Percentiles rank a stretch among this genome's conserved stretches.
These are phyloP conservation scores for Fragaria nilgerrensis DNA, from an alignment of 306 rosid species.

Conservation along the genomic window DNA sequence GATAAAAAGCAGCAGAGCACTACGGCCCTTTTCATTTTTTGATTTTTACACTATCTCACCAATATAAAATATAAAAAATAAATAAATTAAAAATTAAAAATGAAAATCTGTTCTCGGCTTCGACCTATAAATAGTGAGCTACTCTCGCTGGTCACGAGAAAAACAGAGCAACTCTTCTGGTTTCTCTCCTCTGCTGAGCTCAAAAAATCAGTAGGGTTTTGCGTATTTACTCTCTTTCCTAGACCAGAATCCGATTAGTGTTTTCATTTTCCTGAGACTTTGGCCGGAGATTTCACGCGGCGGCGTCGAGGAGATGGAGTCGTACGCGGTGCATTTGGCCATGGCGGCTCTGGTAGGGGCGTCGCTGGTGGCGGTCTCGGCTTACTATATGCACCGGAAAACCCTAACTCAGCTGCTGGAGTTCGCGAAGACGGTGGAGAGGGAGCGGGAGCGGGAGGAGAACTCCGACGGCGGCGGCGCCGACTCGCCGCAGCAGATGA, in stretches of 20 bases:
- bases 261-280: not conserved
- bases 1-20: slow-evolving; percentile 32
- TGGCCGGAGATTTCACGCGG: not conserved
- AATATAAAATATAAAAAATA: not conserved
- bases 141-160: slow-evolving; percentile 15
- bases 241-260: not conserved
- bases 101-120: slow-evolving; percentile 9
- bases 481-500: slow-evolving; percentile 54
- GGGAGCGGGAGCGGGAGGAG: slow-evolving; percentile 34
- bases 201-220: slow-evolving; percentile 48
- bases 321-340: slow-evolving; percentile 78
- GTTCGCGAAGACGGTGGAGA: slow-evolving; percentile 80
- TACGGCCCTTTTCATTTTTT: not conserved
- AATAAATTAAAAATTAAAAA: not conserved
- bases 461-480: slow-evolving; percentile 29
- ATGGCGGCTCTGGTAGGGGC: slow-evolving; percentile 96
- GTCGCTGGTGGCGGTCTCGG: slow-evolving; percentile 83
- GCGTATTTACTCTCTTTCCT: not conserved
- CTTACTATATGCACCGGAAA: slow-evolving; percentile 90
- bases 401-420: slow-evolving; percentile 82
- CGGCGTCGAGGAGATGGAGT: slow-evolving; percentile 57
- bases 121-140: slow-evolving; percentile 44
- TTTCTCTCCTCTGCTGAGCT: slow-evolving; percentile 4
- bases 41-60: not conserved
- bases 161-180: slow-evolving; percentile 10